Evolutionary conservation across 192 early-diverging fungal species (phyloP).

Genomic region (Polychytrium aggregatum): DNA sequence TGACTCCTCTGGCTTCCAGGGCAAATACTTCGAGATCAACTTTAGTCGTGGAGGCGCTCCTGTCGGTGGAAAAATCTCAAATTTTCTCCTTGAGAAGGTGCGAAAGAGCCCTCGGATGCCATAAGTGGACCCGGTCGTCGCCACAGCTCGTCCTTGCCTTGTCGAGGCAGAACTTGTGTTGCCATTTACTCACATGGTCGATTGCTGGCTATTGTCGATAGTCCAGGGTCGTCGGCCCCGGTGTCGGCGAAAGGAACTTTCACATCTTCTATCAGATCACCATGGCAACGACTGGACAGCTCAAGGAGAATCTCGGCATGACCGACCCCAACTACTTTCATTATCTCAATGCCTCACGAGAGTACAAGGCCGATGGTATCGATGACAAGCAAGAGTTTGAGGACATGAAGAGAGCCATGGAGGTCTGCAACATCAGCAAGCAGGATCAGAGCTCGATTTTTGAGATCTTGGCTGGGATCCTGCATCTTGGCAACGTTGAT

Average conservation of each 20-base stretch:
- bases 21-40: constrained; percentile 98
- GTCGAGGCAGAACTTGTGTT: too few species aligned
- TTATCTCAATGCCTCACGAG: constrained; percentile 27
- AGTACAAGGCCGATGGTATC: constrained; percentile 76
- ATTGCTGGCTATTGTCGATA: constrained; percentile 24
- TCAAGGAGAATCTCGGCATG: constrained; percentile 38
- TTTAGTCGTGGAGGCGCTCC: constrained; percentile 88
- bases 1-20: constrained; percentile 32
- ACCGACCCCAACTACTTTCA: constrained; percentile 43
- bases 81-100: constrained; percentile 95
- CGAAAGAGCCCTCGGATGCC: too few species aligned
- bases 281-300: constrained; percentile 17
- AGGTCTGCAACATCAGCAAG: constrained; percentile 72
- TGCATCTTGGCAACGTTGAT: constrained; percentile 92
- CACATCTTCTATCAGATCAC: constrained; percentile 74
- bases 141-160: too few species aligned
- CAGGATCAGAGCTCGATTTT: constrained; percentile 79
- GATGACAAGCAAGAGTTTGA: constrained; percentile 77
- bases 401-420: constrained; percentile 87
- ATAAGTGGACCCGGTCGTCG: too few species aligned
- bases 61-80: constrained; percentile 92
- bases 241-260: constrained; percentile 91
- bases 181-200: too few species aligned
- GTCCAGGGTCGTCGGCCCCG: constrained; percentile 90
- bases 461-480: constrained; percentile 81